These are phyloP conservation scores for Aspergillus sp. DNA, from an alignment of 2,329 filamentous ascomycete species.

Conservation along the genomic window DNA sequence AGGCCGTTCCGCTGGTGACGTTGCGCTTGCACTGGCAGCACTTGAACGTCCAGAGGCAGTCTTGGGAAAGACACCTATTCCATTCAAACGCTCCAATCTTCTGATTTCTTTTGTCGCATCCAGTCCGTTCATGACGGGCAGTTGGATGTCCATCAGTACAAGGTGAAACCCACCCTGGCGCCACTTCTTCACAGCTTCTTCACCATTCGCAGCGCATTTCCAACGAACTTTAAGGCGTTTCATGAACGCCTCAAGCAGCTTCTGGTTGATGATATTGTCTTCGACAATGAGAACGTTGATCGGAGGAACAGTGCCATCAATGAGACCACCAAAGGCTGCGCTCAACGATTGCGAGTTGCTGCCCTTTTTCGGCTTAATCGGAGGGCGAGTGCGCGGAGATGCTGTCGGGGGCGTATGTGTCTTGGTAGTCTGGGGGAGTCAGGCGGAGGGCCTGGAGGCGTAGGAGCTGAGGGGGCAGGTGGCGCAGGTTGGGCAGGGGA, in stretches of 20 bases:
- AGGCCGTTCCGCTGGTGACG: conserved; percentile 13
- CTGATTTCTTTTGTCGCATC: conserved; percentile 95
- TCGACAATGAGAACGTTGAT: conserved; percentile 98
- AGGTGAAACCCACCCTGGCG: conserved; percentile 87
- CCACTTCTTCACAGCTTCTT: conserved; percentile 92
- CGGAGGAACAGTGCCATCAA: conserved; percentile 81
- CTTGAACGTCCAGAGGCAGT: conserved; percentile 52
- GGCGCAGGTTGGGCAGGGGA: conserved; percentile 23
- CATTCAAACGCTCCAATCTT: conserved; percentile 81
- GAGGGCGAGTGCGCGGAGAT: conserved; percentile 42
- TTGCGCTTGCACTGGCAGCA: conserved; percentile 21
- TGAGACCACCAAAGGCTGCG: conserved; percentile 53
- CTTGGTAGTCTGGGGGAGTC: conserved; percentile 30
- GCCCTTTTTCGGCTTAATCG: conserved; percentile 29
- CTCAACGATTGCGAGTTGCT: conserved; percentile 25
- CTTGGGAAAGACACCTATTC: conserved; percentile 85
- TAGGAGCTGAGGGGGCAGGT: conserved; percentile 26
- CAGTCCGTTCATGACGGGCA: conserved; percentile 92
- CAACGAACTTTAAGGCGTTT: conserved; percentile 92
- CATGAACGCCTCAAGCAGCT: conserved; percentile 90
- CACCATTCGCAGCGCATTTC: conserved; percentile 95
- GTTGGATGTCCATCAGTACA: conserved; percentile 96
- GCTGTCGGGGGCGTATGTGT: conserved; percentile 32
- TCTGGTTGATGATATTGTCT: conserved; percentile 96
- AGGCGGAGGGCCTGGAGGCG: conserved; percentile 28